Base-by-base conservation (phyloP, 805 yeast genomes). In the Tetrapisispora pingtungensis region DNA sequence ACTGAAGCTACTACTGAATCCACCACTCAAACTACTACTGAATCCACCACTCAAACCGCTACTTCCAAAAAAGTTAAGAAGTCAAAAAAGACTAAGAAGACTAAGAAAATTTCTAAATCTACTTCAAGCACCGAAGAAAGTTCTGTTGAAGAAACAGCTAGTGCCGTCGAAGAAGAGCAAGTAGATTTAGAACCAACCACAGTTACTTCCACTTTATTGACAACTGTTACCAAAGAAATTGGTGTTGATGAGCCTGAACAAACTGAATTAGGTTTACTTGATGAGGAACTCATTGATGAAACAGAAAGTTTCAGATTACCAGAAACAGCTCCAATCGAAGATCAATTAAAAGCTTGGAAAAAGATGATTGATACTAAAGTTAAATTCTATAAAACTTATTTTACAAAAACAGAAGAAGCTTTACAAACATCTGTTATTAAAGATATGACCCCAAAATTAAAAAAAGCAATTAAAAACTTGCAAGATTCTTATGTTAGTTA, bases 351-450 rank as follows among this genome's bases (percentile, higher is more conserved):
- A 28, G 40, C 33, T 26, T 42, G 40, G 45, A 17, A 36, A 31
- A 42, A 42, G 30, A 42, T 42, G 41, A 27, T 42, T 31, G 30
- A 42, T 36, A 33, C 45, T 13, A 42, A 42, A 19, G 12, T 36
- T 5, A 24, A 42, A 2, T 41, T 17, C n/a, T 30, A 19, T 15
- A 10, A 28, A 6, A 34, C 19, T 7, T 2, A 3, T 3, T 35
- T 35, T 17, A 30, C 12, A 2, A 20, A 32, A 24, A 10, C 3
- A 15, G 24, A 37, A 12, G 40, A 37, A 12, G 15, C 8, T 10
- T 7, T 37, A 4, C 26, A 37, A 37, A 37, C 42, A 13, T 15
- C 33, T 32, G 22, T 7, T 17, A 32, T 40, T 32, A 26, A 12
- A 7, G n/a, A 15, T 14, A 6, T 10, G 10, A 33, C 24, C n/a